phyloP scores from a whole-genome alignment of 148 eudicot genomes.

The Rhododendron ovatum region DNA sequence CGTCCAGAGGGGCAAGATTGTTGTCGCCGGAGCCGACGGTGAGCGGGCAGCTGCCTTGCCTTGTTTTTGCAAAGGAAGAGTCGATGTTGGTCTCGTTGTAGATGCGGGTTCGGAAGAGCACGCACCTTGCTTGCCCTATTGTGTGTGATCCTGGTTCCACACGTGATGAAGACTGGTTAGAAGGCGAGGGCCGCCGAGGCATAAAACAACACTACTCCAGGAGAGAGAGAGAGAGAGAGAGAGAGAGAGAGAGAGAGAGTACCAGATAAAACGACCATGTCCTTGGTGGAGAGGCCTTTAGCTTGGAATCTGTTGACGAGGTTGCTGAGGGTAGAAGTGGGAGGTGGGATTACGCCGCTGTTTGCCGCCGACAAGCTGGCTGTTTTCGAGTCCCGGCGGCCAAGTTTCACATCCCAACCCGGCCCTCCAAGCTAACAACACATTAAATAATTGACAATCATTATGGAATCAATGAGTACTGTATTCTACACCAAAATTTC shows the following conservation, averaged over 20 bases:
- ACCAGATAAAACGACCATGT: constrained; percentile 67
- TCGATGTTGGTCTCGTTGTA: constrained; percentile 50
- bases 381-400: constrained; percentile 57
- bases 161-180: neutral
- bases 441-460: neutral
- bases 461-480: neutral
- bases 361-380: constrained; percentile 52
- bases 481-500: neutral
- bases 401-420: constrained; percentile 54
- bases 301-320: constrained; percentile 43
- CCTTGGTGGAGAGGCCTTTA: constrained; percentile 52
- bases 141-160: constrained; percentile 49
- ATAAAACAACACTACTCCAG: too few species aligned
- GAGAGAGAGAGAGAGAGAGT: neutral
- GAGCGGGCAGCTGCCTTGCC: constrained; percentile 40
- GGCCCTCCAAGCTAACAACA: constrained; percentile 59
- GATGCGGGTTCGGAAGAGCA: constrained; percentile 39
- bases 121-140: constrained; percentile 63
- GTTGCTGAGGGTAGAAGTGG: constrained; percentile 37
- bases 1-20: constrained; percentile 24
- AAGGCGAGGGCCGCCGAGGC: neutral
- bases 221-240: neutral
- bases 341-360: constrained; percentile 48
- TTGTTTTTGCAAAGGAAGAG: constrained; percentile 28
- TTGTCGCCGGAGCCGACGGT: constrained; percentile 35